Evolutionary conservation across 768 basidiomycete genomes (phyloP), one percentile per base, ranked within the genome.

Genomic region (Suillus plorans): DNA sequence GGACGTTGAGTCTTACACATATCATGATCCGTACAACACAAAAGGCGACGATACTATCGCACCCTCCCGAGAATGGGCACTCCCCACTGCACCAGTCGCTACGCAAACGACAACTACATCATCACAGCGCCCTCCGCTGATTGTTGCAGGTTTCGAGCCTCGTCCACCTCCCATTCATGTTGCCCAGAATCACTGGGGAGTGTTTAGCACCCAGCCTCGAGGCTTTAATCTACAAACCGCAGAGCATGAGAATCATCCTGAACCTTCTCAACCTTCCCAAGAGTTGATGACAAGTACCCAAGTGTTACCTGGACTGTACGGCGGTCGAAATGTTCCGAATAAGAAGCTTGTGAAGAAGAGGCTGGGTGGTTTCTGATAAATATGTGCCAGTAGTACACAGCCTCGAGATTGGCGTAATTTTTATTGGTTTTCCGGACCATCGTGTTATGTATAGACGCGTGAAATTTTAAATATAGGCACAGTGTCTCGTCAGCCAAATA

Each of bases 361-460:
- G 28, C 52, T 92, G 49, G 90, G 89, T 12, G 92, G 92, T 9
- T 94, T 94, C 72, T 94, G 75, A 84, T 60, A 45, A 28, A 25
- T 59, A 31, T 57, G 34, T 63, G 60, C 37, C 57, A 69, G 74
- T 75, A 55, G 34, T 55, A 34, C 20, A 34, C 10, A 3, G 34
- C 20, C 20, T 55, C 31, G 31, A 55, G 18, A 34, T 20, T 52
- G 28, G 50, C 31, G 28, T 31, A 31, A 53, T 10, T 20, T 53
- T 4, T 10, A 18, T 28, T 53, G 28, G 52, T 31, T 50, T 25
- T 7, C 7, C 8, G 28, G 52, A 53, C 8, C 31, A 53, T 53
- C 4, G 31, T 53, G 20, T 55, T 12, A 5, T 55, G 10, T 52
- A 18, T 53, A 53, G 31, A 31, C 31, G 52, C 28, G 28, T 31